Base-by-base conservation (phyloP, 2,329 filamentous ascomycete genomes). In the Alternaria incomplexa region DNA sequence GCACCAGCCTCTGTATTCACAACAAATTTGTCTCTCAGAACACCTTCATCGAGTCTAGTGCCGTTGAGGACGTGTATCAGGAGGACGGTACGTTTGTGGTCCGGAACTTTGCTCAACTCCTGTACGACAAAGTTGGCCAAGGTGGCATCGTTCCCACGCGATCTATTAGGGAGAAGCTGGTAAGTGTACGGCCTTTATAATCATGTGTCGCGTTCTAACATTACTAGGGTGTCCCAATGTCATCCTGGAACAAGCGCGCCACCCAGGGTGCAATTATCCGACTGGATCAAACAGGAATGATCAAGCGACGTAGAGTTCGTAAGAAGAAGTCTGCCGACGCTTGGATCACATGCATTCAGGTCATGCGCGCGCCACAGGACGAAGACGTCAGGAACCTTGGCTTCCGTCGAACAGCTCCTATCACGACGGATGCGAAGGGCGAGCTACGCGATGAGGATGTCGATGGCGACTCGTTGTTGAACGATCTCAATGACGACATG, bases 1-100 rank as follows among this genome's bases (percentile, higher is more conserved):
- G 84, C 48, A 89, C 88, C 0, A 89, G 86, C 73, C 75, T 88
- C 7, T 86, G 87, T 26, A 85, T 82, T 2, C 80, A 89, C 61
- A 83, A 81, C 61, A 84, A 82, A 69, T 89, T 86, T 66, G 71
- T 75, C 51, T 75, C 77, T n/a, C 68, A 73, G 6, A 70, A 66
- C n/a, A 69, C 73, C 53, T 73, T 75, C 62, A 62, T 75, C 8
- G 69, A 63, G 11, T 69, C 73, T 36, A 65, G 68, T 22, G 72
- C 73, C 26, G 69, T 74, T 32, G 73, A 79, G 32, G 76, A 78
- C 30, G 75, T 80, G 5, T 80, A 81, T 56, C 69, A 67, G 15
- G 68, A 73, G 20, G 74, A 77, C 6, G 60, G 60, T 25, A 75
- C 81, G 23, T 81, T 86, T 32, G 81, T 85, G 58, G 82, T 87